Base-by-base conservation (phyloP, 441 rosid genomes). In the Jatropha multifida region DNA sequence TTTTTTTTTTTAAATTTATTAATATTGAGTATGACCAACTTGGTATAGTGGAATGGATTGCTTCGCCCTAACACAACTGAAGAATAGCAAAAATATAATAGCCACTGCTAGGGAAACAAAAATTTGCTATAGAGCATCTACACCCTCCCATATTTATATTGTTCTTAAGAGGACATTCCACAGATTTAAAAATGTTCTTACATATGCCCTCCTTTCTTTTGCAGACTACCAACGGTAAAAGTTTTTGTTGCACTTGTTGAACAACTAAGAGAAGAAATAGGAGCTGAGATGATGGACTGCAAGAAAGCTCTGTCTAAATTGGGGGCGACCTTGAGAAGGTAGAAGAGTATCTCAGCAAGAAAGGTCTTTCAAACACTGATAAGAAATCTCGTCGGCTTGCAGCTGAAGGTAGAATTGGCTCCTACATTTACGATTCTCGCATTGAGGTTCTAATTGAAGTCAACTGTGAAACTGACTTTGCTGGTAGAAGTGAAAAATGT, bases 271-370 rank as follows among this genome's bases (percentile, higher is more conserved):
- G 99, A 93, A 72, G 98, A 95, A 85, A 92, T 94, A 7, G 99
- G 99, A 81, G 98, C 98, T 0, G 98, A 97, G 40, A 95, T 95
- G 99, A 93, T 93, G 99, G 96, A 95, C 83, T 93, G 99, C 90
- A 95, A 93, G 90, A 95, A 92, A 81, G 97, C 98, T 54, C 83
- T 95, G 56, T 83, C 99, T 0, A 93, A 86, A 92, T 95, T 18
- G 96, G 88, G 74, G 98, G 98, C 14, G 90, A 95, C 72, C 93
- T 93, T 46, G 95, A 89, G 85, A 95, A 88, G 86, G 99, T 98
- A 60, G 96, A 95, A 76, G 98, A 95, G 72, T 93, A 89, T 77
- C 98, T 93, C 27, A 85, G 96, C 76, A 93, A 90, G 90, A 95
- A 93, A 74, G 99, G 97, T 68, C 97, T 92, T 65, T 89, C 97